Percentiles rank a stretch among this genome's conserved stretches.
phyloP scores from a whole-genome alignment of 1,139 yeast genomes.

The Yamadazyma diospyri region DNA sequence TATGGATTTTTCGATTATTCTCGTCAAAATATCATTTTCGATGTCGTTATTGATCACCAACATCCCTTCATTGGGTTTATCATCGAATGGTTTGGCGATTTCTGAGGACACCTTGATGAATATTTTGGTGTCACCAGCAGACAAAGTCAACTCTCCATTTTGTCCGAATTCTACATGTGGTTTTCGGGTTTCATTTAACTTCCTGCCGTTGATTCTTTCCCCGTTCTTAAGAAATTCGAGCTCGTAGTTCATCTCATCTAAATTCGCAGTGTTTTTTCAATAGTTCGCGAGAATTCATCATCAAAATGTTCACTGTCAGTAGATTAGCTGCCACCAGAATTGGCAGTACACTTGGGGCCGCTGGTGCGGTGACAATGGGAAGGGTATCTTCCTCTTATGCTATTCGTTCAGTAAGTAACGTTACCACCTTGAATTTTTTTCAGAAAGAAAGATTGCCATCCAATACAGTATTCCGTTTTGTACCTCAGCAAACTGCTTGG shows the following conservation, averaged over 20 bases:
- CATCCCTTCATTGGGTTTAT: conserved; percentile 90
- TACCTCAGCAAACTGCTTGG: conserved; percentile 92
- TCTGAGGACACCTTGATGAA: conserved; percentile 78
- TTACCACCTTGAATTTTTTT: conserved; percentile 49
- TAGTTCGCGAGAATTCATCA: too few species aligned
- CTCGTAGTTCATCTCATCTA: conserved; percentile 7
- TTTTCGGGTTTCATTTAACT: conserved; percentile 58
- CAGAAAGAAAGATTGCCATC: conserved; percentile 67
- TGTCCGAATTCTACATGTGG: conserved; percentile 66
- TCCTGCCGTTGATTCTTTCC: conserved; percentile 67
- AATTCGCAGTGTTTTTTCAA: neutral
- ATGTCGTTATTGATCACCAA: conserved; percentile 83
- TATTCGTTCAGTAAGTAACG: conserved; percentile 4
- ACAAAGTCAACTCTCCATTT: conserved; percentile 78
- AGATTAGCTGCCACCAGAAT: neutral
- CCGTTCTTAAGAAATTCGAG: conserved; percentile 61
- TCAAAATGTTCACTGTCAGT: neutral
- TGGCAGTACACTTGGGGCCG: neutral
- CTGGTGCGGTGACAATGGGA: too few species aligned
- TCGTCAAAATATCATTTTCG: conserved; percentile 68
- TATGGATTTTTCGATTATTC: conserved; percentile 87
- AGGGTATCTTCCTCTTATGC: too few species aligned
- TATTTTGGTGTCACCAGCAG: conserved; percentile 70
- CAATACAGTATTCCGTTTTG: conserved; percentile 72
- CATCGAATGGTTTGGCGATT: conserved; percentile 81